These are phyloP conservation scores for Sclerotinia trifoliorum DNA, from an alignment of 2,329 filamentous ascomycete species.

Conservation along the genomic window DNA sequence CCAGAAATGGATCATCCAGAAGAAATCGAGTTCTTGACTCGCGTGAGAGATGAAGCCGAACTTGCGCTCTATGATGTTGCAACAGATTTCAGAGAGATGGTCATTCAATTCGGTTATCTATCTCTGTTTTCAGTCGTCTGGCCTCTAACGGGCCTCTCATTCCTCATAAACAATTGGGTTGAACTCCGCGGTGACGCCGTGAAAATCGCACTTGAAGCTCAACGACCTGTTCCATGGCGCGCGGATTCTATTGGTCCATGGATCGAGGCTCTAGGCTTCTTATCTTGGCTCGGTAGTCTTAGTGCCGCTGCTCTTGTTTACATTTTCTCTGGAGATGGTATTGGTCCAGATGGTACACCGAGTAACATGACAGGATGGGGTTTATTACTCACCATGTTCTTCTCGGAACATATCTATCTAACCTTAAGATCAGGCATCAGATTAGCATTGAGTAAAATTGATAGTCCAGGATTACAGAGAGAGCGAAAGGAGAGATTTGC, in stretches of 20 bases:
- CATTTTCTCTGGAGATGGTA: conserved; percentile 72
- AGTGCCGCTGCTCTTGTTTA: conserved; percentile 86
- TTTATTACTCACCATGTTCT: conserved; percentile 75
- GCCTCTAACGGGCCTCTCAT: conserved; percentile 87
- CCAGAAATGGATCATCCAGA: conserved; percentile 64
- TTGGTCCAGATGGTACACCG: conserved; percentile 64
- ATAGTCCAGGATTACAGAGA: conserved; percentile 82
- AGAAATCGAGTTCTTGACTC: conserved; percentile 75
- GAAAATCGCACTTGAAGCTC: conserved; percentile 88
- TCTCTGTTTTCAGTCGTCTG: conserved; percentile 90
- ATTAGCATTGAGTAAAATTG: conserved; percentile 72
- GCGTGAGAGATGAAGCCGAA: conserved; percentile 79
- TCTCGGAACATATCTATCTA: conserved; percentile 90
- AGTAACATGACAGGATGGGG: conserved; percentile 75
- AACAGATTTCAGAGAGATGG: conserved; percentile 89
- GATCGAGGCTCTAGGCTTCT: conserved; percentile 78
- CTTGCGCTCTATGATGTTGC: conserved; percentile 87
- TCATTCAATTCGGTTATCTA: conserved; percentile 81
- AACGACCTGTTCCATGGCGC: conserved; percentile 84
- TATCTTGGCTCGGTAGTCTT: conserved; percentile 91
- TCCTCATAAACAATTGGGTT: conserved; percentile 94
- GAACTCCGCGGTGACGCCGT: conserved; percentile 90
- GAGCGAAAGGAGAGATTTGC: conserved; percentile 78
- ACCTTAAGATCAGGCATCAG: conserved; percentile 70
- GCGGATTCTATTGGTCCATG: conserved; percentile 94